phyloP scores from a whole-genome alignment of 1,284 basidiomycete genomes.

The Entoloma clypeatum region DNA sequence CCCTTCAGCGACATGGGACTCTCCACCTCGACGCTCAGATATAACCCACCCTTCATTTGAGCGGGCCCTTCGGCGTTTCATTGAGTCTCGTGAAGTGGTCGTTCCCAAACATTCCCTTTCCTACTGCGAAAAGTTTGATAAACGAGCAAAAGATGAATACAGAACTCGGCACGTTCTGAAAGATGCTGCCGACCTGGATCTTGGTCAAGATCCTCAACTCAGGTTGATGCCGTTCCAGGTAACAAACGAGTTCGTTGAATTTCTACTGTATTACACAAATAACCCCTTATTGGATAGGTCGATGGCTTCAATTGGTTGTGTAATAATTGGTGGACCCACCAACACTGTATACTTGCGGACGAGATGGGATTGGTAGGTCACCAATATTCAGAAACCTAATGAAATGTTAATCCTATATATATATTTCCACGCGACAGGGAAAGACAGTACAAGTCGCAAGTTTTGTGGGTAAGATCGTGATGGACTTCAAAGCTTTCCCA shows the following conservation, averaged over 20 bases:
- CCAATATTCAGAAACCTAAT: not conserved
- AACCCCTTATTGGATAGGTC: slow-evolving; percentile 54
- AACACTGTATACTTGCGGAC: slow-evolving; percentile 93
- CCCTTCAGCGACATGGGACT: slow-evolving; percentile 81
- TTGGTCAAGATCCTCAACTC: slow-evolving; percentile 59
- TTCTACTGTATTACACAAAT: too few relatives aligned
- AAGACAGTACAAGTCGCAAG: slow-evolving; percentile 93
- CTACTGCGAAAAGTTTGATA: slow-evolving; percentile 39
- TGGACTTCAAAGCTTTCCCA: slow-evolving; percentile 63
- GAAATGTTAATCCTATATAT: not conserved
- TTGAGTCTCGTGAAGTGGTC: slow-evolving; percentile 59
- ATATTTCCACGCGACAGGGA: slow-evolving; percentile 49
- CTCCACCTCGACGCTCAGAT: slow-evolving; percentile 66
- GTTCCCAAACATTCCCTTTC: slow-evolving; percentile 50
- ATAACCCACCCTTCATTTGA: slow-evolving; percentile 61
- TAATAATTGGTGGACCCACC: slow-evolving; percentile 84
- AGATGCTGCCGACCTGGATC: slow-evolving; percentile 49
- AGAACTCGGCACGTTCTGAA: slow-evolving; percentile 41
- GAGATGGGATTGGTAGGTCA: slow-evolving; percentile 87
- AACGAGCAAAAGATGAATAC: slow-evolving; percentile 47
- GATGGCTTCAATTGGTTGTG: slow-evolving; percentile 93
- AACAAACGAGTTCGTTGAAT: too few relatives aligned
- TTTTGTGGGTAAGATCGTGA: slow-evolving; percentile 77
- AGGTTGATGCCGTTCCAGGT: slow-evolving; percentile 87
- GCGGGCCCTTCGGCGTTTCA: slow-evolving; percentile 60